These are phyloP conservation scores for Naganishia vishniacii DNA, from an alignment of 768 basidiomycete species.

Conservation along the genomic window DNA sequence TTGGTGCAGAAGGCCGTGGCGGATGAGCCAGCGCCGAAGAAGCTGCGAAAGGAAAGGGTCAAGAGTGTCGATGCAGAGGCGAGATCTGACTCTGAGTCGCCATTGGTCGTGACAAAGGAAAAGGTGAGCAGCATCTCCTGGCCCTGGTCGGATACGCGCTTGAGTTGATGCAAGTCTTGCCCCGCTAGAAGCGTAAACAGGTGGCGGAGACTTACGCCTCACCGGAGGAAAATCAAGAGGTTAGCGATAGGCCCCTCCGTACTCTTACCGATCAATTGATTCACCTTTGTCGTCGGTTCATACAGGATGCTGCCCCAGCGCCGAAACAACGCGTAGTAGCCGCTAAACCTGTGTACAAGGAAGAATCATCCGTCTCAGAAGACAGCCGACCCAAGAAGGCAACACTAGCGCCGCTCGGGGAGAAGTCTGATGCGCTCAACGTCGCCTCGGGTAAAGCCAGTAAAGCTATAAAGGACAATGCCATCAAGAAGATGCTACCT, in stretches of 20 bases:
- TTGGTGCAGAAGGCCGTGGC: background rate
- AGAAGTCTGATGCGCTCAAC: background rate
- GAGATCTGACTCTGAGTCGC: slow-evolving; percentile 2
- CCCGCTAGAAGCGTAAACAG: slow-evolving; percentile 5
- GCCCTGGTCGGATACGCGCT: background rate
- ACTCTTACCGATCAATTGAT: no score
- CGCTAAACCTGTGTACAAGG: background rate
- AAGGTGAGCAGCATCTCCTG: background rate
- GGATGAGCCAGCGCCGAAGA: background rate
- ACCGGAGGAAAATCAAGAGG: background rate
- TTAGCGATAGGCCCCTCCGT: background rate
- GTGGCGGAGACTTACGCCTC: background rate
- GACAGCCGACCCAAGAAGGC: slow-evolving; percentile 8
- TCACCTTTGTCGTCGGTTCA: background rate
- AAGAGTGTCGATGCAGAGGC: background rate
- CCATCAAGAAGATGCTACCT: slow-evolving; percentile 1
- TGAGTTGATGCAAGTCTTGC: background rate
- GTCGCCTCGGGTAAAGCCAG: slow-evolving; percentile 1
- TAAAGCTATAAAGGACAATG: background rate
- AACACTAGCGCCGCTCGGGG: background rate
- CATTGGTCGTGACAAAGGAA: background rate
- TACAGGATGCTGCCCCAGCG: slow-evolving; percentile 5
- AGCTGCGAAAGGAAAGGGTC: background rate
- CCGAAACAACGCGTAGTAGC: slow-evolving; percentile 1
- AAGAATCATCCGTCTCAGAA: slow-evolving; percentile 3